Evolutionary conservation across 495 filamentous ascomycete genomes (phyloP), one percentile per base, ranked within the genome.

Genomic region (Rhypophila decipiens): DNA sequence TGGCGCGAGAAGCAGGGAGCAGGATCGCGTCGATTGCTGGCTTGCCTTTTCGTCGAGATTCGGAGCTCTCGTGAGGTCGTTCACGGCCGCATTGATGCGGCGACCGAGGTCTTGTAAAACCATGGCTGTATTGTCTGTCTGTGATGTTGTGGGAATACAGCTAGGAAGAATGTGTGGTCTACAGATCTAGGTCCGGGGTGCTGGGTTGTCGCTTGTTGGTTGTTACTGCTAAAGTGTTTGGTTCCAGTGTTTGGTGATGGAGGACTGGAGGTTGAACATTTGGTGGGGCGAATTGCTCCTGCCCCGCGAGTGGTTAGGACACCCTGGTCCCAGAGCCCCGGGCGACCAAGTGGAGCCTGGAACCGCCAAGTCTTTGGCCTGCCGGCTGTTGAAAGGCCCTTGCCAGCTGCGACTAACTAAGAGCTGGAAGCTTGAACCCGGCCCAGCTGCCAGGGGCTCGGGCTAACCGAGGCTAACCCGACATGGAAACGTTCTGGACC

Each of bases 51-150:
- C 93, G 56, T 96, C 91, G 48, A 97, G 80, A 62, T 89, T 96
- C 46, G 80, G 84, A 7, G 90, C 88, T 54, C 93, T 77, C 35
- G 93, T 95, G 56, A 97, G 77, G 70, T 97, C 91, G 56, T 83
- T 88, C 64, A 99, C 86, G 55, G 93, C 93, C 72, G 87, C 81
- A 68, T 96, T 97, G 66, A 99, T 96, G 66, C 94, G 94, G 78
- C 91, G 88, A 53, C 93, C 93, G 20, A 99, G 77, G 79, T 97
- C 93, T 82, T 95, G 90, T 53, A 99, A 83, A 76, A 99, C 93
- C 93, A 99, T 98, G 59, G 43, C 73, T 66, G 23, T 42, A 45
- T 31, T n/a, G n/a, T n/a, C n/a, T n/a, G n/a, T n/a, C n/a, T n/a
- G n/a, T n/a, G n/a, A n/a, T n/a, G n/a, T n/a, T n/a, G n/a, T n/a